Base-by-base conservation (phyloP, 1,284 basidiomycete genomes). In the Papiliotrema nemorosa region DNA sequence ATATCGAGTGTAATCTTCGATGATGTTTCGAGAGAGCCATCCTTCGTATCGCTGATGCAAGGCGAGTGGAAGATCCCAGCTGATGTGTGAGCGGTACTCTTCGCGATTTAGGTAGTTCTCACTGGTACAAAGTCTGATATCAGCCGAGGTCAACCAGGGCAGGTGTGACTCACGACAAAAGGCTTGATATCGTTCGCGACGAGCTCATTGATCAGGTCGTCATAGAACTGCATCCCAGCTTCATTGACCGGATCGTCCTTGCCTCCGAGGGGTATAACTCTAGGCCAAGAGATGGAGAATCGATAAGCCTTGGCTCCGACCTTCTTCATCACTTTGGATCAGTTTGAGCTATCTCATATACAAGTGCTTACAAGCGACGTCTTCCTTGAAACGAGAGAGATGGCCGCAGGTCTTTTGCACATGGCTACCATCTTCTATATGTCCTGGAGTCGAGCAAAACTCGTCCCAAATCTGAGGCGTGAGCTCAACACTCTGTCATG, bases 201-300 rank as follows among this genome's bases (percentile, higher is more conserved):
- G n/a, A 87, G 72, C 46, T 77, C 83, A 62, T 88, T 81, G 54
- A 88, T 83, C 50, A 88, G 66, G 47, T 79, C 39, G 42, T 63
- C 57, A 52, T 70, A 72, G 47, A 80, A 85, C 57, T 80, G 75
- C 54, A 88, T 81, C 2, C 86, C 87, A 50, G 78, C 75, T 54
- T 79, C 76, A 63, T 86, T 89, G 40, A 86, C 71, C n/a, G 83
- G 82, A 65, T 88, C 85, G 51, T 83, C 77, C 25, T 83, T 78
- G 26, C 86, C 84, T 16, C 68, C 71, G 31, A 81, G 73, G 4
- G 84, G 84, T 48, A 88, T 84, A 57, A 88, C 78, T 31, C 86
- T 78, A 7, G 83, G 80, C 87, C 86, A 88, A 4, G 86, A 79
- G 39, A 89, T 74, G 12, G 84, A 87, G 72, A 89, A 87, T n/a